Conservation (phyloP, 257 asterid species). For the Solanum sitiens region DNA sequence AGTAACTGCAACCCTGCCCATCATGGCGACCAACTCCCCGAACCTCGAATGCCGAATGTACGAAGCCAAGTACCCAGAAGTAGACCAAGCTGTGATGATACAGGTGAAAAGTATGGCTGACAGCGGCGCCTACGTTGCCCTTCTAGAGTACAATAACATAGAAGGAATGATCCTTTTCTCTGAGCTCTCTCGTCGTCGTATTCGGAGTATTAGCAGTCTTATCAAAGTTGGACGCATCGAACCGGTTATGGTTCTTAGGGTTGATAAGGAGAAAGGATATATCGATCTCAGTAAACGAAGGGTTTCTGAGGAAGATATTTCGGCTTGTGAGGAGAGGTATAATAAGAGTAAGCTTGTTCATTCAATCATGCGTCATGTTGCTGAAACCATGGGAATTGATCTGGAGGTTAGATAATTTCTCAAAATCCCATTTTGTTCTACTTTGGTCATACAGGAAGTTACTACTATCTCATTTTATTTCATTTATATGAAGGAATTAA, state of each 20-base stretch:
- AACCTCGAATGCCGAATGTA: slow-evolving; percentile 97
- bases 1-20: neutral
- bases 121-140: slow-evolving; percentile 90
- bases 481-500: neutral
- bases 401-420: slow-evolving; percentile 50
- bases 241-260: slow-evolving; percentile 97
- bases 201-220: slow-evolving; percentile 85
- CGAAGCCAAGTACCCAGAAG: slow-evolving; percentile 93
- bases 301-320: slow-evolving; percentile 92
- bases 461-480: neutral
- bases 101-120: slow-evolving; percentile 98
- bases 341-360: slow-evolving; percentile 98
- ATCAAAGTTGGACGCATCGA: slow-evolving; percentile 90
- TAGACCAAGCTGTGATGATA: slow-evolving; percentile 88
- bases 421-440: neutral
- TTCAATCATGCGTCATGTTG: slow-evolving; percentile 94
- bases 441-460: neutral
- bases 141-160: slow-evolving; percentile 86
- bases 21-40: slow-evolving; percentile 59
- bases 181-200: slow-evolving; percentile 96
- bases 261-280: slow-evolving; percentile 89
- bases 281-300: slow-evolving; percentile 95
- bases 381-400: slow-evolving; percentile 73
- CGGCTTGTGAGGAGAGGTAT: slow-evolving; percentile 81
- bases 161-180: slow-evolving; percentile 98